These are phyloP conservation scores for Pleurotus djamor DNA, from an alignment of 768 basidiomycete species.

Conservation along the genomic window DNA sequence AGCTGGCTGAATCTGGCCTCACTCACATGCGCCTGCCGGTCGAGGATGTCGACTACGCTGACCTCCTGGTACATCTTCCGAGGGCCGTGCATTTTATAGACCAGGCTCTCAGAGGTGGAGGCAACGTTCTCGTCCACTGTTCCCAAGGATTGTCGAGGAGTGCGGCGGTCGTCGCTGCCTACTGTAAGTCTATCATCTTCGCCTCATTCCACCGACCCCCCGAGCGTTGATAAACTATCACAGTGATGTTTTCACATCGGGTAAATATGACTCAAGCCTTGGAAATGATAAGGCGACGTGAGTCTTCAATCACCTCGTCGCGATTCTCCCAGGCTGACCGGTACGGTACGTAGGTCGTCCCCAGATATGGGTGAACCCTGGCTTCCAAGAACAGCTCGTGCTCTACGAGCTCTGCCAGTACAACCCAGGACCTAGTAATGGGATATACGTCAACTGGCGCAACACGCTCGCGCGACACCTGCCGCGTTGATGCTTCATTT, in stretches of 20 bases:
- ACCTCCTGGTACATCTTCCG: constrained; percentile 68
- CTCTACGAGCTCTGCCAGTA: constrained; percentile 75
- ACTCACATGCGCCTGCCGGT: constrained; percentile 69
- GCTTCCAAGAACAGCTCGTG: constrained; percentile 77
- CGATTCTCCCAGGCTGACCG: constrained; percentile 6
- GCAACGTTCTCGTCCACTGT: constrained; percentile 66
- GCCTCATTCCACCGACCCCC: neutral
- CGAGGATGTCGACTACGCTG: constrained; percentile 68
- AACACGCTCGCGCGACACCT: constrained; percentile 23
- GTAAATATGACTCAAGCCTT: constrained; percentile 58
- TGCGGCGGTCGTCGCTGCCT: constrained; percentile 73
- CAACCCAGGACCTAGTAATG: constrained; percentile 53
- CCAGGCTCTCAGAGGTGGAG: constrained; percentile 53
- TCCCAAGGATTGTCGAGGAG: constrained; percentile 65
- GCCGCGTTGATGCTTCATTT: neutral
- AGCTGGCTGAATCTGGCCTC: constrained; percentile 67
- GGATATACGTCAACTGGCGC: constrained; percentile 69
- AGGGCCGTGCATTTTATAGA: constrained; percentile 66
- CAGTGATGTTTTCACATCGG: constrained; percentile 69
- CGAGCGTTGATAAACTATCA: constrained; percentile 11
- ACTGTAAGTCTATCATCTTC: constrained; percentile 45
- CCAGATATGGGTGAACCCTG: constrained; percentile 78
- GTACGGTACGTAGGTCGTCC: constrained; percentile 49
- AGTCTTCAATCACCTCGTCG: constrained; percentile 9
- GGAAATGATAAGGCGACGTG: constrained; percentile 59